Evolutionary conservation across 1,139 yeast genomes (phyloP).

Genomic region (Insectozyma bohioensis): DNA sequence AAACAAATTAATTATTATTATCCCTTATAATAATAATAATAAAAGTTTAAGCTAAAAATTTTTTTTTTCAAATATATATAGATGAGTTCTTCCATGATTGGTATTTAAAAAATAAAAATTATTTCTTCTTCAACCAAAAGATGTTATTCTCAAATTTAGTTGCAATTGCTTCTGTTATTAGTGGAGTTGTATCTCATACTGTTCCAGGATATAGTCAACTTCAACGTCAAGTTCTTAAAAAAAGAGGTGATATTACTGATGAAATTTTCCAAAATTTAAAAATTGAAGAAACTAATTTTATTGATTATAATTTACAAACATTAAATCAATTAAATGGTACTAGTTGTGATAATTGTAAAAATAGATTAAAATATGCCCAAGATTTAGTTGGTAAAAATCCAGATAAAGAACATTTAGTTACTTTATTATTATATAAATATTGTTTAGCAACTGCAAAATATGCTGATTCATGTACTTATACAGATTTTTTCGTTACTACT

Average conservation of each 20-base stretch:
- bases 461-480: conserved; percentile 30
- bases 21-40: too few relatives aligned
- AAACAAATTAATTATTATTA: too few relatives aligned
- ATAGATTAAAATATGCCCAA: conserved; percentile 32
- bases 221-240: conserved; percentile 19
- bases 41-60: too few relatives aligned
- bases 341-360: conserved; percentile 36
- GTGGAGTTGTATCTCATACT: conserved; percentile 17
- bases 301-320: conserved; percentile 25
- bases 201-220: conserved; percentile 19
- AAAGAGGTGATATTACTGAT: conserved; percentile 24
- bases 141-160: too few relatives aligned
- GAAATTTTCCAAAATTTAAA: conserved; percentile 25
- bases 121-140: too few relatives aligned
- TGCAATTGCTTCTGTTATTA: conserved; percentile 8
- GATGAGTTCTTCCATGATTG: too few relatives aligned
- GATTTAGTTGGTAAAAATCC: conserved; percentile 29
- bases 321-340: conserved; percentile 28
- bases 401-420: conserved; percentile 34
- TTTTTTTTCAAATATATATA: too few relatives aligned
- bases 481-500: conserved; percentile 41
- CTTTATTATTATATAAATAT: conserved; percentile 35
- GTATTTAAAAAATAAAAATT: too few relatives aligned
- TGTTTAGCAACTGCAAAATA: conserved; percentile 30
- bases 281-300: conserved; percentile 30